Conservation (phyloP, 1,284 basidiomycete species). For the Cronartium quercuum region DNA sequence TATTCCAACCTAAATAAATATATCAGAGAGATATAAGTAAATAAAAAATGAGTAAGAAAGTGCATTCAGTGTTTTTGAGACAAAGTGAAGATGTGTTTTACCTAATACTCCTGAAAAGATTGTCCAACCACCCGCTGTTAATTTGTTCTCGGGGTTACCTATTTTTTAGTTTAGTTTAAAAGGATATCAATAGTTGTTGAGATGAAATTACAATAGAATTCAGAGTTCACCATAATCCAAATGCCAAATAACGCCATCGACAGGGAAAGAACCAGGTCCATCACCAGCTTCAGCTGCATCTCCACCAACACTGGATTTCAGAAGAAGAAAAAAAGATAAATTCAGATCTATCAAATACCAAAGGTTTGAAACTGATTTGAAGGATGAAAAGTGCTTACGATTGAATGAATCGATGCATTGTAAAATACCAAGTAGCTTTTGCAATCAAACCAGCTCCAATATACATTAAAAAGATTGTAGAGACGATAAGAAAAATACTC, state of each 20-base stretch:
- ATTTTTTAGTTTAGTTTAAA: not conserved
- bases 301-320: conserved; percentile 57
- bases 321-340: not conserved
- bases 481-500: conserved; percentile 31
- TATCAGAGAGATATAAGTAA: too few species aligned
- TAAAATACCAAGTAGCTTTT: conserved; percentile 32
- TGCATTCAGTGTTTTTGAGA: too few species aligned
- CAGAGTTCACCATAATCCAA: conserved; percentile 24
- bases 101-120: conserved; percentile 35
- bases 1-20: conserved; percentile 50
- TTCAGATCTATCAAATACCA: not conserved
- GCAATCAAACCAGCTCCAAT: conserved; percentile 31
- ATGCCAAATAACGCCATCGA: conserved; percentile 77
- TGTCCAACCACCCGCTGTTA: conserved; percentile 28
- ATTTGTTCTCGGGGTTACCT: conserved; percentile 38
- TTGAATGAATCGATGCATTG: conserved; percentile 31
- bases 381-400: not conserved
- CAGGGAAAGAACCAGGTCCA: conserved; percentile 73
- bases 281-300: conserved; percentile 72
- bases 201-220: not conserved
- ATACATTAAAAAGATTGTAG: conserved; percentile 24
- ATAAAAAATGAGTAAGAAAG: too few species aligned
- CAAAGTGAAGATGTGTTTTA: not conserved
- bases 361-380: too few species aligned
- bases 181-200: not conserved